Percentiles rank a stretch among this genome's conserved stretches.
Evolutionary conservation across 2,329 filamentous ascomycete species (phyloP).

Genomic region (Neonectria punicea): DNA sequence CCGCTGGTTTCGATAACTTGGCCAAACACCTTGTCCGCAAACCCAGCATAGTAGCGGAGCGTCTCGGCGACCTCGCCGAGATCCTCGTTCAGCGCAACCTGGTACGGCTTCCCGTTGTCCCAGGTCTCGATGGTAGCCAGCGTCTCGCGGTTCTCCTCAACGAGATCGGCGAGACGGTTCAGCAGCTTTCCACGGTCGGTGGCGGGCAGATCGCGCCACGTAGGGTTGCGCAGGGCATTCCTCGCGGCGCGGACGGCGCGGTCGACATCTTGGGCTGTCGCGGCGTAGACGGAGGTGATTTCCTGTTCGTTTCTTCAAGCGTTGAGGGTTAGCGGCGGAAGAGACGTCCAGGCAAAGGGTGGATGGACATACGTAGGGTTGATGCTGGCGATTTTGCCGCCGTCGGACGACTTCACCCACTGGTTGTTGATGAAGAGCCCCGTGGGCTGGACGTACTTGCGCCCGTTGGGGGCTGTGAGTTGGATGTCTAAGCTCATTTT

Average conservation of each 20-base stretch:
- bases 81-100: conserved; percentile 73
- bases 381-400: conserved; percentile 66
- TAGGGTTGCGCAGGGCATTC: conserved; percentile 72
- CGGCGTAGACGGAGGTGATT: conserved; percentile 48
- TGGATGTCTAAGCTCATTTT: conserved; percentile 40
- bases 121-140: conserved; percentile 74
- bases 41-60: conserved; percentile 80
- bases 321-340: not conserved
- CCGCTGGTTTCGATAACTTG: conserved; percentile 77
- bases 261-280: conserved; percentile 46
- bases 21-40: conserved; percentile 81
- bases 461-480: conserved; percentile 65
- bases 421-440: conserved; percentile 84
- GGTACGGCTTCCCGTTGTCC: conserved; percentile 80
- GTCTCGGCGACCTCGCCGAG: conserved; percentile 58
- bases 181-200: conserved; percentile 76
- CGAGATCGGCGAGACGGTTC: conserved; percentile 73
- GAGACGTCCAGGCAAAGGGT: not conserved
- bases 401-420: conserved; percentile 71
- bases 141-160: conserved; percentile 68
- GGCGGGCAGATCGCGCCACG: conserved; percentile 74
- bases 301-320: conserved; percentile 43
- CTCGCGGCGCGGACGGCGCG: conserved; percentile 60
- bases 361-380: conserved; percentile 56
- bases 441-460: conserved; percentile 72